Evolutionary conservation across 306 rosid species (phyloP).

Genomic region (Mucuna pruriens): DNA sequence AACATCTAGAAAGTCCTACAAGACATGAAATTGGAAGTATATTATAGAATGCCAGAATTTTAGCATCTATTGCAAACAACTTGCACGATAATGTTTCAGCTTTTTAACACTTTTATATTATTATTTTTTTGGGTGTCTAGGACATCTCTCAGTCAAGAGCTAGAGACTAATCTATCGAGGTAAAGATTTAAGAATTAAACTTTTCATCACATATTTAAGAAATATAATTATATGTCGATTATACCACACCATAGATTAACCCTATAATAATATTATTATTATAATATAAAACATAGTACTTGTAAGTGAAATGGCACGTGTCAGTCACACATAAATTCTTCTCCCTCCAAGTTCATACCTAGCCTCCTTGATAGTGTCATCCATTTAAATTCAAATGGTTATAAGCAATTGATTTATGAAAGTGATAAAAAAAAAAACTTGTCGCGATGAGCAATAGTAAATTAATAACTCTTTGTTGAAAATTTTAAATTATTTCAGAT

Average conservation of each 20-base stretch:
- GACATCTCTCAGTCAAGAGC: too few species aligned
- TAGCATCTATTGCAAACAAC: not conserved
- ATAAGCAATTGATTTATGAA: not conserved
- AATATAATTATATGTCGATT: too few species aligned
- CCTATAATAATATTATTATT: too few species aligned
- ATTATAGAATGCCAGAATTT: conserved; percentile 9
- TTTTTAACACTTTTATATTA: not conserved
- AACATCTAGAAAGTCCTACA: not conserved
- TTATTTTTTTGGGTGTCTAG: too few species aligned
- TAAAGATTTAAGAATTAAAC: too few species aligned
- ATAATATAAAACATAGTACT: not conserved
- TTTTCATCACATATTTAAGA: too few species aligned
- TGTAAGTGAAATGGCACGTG: not conserved
- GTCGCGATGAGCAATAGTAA: not conserved
- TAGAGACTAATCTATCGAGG: too few species aligned
- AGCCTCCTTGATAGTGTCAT: not conserved
- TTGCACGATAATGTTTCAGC: conserved; percentile 12
- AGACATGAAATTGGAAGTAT: not conserved
- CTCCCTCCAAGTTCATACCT: not conserved
- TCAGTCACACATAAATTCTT: not conserved
- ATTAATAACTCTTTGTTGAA: not conserved
- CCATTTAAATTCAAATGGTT: not conserved
- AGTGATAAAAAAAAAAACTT: not conserved
- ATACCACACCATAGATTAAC: too few species aligned
- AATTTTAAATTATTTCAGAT: not conserved